phyloP scores from a whole-genome alignment of 2,329 filamentous ascomycete genomes.

The Tolypocladium inflatum region DNA sequence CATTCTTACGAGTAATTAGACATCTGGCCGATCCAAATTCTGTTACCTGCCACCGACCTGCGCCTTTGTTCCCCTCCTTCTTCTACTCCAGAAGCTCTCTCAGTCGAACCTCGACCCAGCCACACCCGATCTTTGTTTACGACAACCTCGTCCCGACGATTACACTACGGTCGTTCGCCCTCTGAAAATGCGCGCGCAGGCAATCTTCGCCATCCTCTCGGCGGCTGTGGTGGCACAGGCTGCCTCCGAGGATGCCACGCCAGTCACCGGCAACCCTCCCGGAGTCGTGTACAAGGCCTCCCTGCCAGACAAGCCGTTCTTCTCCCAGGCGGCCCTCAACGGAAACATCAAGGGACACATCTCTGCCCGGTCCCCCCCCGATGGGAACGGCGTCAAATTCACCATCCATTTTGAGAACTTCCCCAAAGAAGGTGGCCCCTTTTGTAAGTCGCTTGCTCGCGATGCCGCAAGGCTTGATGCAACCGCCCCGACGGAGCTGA shows the following conservation, averaged over 20 bases:
- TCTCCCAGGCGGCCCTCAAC: slow-evolving; percentile 32
- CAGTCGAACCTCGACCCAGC: neutral
- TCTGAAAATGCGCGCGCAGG: neutral
- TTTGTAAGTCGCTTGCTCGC: slow-evolving; percentile 36
- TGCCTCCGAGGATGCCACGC: slow-evolving; percentile 33
- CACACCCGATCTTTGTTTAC: neutral
- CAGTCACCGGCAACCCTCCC: slow-evolving; percentile 45
- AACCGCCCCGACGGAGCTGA: neutral
- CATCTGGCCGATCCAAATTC: neutral
- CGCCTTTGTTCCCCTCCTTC: neutral
- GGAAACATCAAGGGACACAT: slow-evolving; percentile 36
- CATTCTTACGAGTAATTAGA: neutral
- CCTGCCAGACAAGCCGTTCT: slow-evolving; percentile 44
- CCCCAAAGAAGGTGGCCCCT: slow-evolving; percentile 46
- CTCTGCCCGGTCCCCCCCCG: slow-evolving; percentile 31
- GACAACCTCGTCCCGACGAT: neutral
- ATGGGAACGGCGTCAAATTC: slow-evolving; percentile 47
- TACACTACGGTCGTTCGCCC: neutral
- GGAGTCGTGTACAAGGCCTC: slow-evolving; percentile 44
- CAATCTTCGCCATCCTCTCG: slow-evolving; percentile 14
- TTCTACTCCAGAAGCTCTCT: neutral
- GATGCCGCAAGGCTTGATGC: neutral
- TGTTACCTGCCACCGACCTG: neutral
- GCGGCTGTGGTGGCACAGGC: slow-evolving; percentile 16
- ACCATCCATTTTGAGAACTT: slow-evolving; percentile 48